phyloP scores from a whole-genome alignment of 164 flowering plant genomes.

The Paratinospora sagittata region DNA sequence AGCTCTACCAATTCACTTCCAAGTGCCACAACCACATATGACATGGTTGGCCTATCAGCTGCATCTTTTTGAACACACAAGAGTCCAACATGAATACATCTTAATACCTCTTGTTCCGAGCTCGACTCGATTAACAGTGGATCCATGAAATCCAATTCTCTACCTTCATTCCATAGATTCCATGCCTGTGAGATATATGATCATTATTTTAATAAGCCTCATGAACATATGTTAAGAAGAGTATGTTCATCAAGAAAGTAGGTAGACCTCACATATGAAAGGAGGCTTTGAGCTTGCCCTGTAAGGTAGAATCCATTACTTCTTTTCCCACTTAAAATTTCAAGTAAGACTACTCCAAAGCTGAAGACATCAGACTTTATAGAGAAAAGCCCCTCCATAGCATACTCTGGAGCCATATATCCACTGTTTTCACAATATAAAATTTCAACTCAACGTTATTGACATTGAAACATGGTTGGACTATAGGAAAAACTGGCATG shows the following conservation, averaged over 20 bases:
- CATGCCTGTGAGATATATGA: no score
- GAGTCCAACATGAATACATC: conserved; percentile 25
- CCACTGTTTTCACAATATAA: conserved; percentile 17
- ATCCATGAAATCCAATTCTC: conserved; percentile 18
- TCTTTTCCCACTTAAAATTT: conserved; percentile 24
- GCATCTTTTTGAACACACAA: conserved; percentile 30
- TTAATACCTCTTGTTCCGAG: conserved; percentile 7
- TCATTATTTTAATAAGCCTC: no score
- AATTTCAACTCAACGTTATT: background rate
- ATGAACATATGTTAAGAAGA: background rate
- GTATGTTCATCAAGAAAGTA: background rate
- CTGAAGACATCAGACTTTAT: conserved; percentile 26
- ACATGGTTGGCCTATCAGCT: conserved; percentile 23
- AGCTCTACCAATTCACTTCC: conserved; percentile 4
- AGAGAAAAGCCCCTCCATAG: conserved; percentile 25
- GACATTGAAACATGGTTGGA: background rate
- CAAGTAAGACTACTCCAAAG: conserved; percentile 24
- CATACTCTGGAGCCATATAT: conserved; percentile 31
- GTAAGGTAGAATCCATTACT: conserved; percentile 8
- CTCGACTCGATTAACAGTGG: background rate
- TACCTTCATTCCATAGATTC: conserved; percentile 25
- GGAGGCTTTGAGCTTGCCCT: conserved; percentile 10
- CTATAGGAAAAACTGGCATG: background rate
- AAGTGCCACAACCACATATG: conserved; percentile 19
- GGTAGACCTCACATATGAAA: conserved; percentile 18